Percentiles rank a stretch among this genome's conserved stretches.
phyloP scores from a whole-genome alignment of 176 grass and related monocot species.

The Carex parvula region DNA sequence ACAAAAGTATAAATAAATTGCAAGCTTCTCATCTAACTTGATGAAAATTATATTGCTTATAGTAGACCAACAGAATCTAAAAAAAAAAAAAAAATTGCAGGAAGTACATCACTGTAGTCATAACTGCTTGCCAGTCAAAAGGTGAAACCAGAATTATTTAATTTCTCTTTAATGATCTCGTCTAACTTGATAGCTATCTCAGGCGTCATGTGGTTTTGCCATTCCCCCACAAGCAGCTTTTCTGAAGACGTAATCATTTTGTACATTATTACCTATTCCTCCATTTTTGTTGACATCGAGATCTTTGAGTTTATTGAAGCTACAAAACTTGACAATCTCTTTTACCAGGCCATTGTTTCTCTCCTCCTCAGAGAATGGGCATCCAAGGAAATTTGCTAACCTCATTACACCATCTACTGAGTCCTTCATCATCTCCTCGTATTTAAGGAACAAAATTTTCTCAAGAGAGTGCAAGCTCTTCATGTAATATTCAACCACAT shows the following conservation, averaged over 20 bases:
- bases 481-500: too few species aligned
- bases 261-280: neutral
- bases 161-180: too few species aligned
- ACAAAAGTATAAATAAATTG: too few species aligned
- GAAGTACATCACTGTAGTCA: too few species aligned
- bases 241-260: neutral
- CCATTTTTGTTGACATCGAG: neutral
- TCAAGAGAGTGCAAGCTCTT: too few species aligned
- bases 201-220: neutral
- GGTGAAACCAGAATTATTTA: neutral
- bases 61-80: too few species aligned
- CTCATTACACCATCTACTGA: neutral
- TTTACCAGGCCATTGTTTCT: neutral
- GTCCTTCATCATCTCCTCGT: slow-evolving; percentile 25
- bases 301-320: neutral
- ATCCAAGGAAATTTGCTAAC: neutral
- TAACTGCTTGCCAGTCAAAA: neutral
- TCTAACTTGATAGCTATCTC: too few species aligned
- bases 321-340: neutral
- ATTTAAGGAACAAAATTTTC: neutral
- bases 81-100: too few species aligned
- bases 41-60: too few species aligned
- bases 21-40: too few species aligned
- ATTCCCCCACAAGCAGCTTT: neutral
- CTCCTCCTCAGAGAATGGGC: slow-evolving; percentile 14